phyloP scores from a whole-genome alignment of 2,329 filamentous ascomycete species.

The Macrophomina tecta region DNA sequence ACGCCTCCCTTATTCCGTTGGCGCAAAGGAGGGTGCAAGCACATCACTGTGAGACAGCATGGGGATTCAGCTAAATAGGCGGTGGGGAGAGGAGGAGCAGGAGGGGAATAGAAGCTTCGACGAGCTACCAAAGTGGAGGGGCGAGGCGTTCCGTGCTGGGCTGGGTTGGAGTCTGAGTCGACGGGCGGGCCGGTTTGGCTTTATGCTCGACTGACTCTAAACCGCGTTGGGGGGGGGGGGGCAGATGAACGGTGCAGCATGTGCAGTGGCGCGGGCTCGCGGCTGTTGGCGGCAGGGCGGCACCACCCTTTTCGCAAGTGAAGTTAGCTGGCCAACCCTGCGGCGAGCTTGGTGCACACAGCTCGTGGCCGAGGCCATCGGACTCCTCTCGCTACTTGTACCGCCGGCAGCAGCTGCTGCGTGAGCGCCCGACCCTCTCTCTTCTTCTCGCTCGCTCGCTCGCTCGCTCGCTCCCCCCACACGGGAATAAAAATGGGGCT shows the following conservation, averaged over 20 bases:
- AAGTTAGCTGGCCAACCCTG: background rate
- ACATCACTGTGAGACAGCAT: background rate
- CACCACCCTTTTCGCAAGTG: background rate
- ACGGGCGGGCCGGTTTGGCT: slow-evolving; percentile 2
- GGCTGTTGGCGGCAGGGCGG: background rate
- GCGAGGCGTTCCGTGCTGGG: background rate
- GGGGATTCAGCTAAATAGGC: background rate
- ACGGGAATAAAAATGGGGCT: slow-evolving; percentile 64
- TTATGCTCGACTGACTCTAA: background rate
- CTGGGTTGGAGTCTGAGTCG: slow-evolving; percentile 6
- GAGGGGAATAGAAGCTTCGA: background rate
- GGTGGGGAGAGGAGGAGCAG: background rate
- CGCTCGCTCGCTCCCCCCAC: background rate
- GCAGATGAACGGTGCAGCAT: background rate
- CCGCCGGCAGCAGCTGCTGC: background rate
- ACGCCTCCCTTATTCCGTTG: background rate
- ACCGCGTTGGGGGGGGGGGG: background rate
- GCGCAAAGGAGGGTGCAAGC: background rate
- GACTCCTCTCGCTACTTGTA: background rate
- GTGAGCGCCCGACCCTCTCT: background rate
- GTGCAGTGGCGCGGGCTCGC: background rate
- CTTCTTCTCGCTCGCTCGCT: background rate
- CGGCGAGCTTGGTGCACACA: background rate
- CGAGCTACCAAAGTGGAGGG: slow-evolving; percentile 2
- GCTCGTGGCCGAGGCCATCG: background rate